Percentiles rank a stretch among this genome's conserved stretches.
Conservation (phyloP, 805 yeast genomes). For the Gaillardinia entomophila region DNA sequence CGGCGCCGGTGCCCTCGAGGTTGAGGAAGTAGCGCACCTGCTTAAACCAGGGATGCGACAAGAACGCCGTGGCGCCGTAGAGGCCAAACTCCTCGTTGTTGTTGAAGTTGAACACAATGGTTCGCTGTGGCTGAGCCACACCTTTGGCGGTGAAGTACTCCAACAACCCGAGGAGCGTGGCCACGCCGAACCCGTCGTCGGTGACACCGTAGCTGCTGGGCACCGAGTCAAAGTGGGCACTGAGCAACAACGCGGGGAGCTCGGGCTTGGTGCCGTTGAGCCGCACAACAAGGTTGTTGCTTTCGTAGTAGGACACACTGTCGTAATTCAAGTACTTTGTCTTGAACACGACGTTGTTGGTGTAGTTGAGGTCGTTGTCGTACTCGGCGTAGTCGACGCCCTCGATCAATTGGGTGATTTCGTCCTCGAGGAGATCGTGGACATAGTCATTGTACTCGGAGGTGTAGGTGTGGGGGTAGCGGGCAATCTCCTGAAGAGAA, state of each 20-base stretch:
- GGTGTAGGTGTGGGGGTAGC: conserved; percentile 69
- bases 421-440: conserved; percentile 54
- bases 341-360: conserved; percentile 44
- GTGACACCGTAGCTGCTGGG: conserved; percentile 86
- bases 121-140: conserved; percentile 55
- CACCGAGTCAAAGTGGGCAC: conserved; percentile 88
- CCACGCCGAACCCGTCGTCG: conserved; percentile 89
- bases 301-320: conserved; percentile 69
- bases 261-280: conserved; percentile 55
- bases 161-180: conserved; percentile 68
- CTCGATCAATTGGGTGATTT: conserved; percentile 28
- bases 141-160: conserved; percentile 32
- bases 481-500: conserved; percentile 65
- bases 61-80: conserved; percentile 71
- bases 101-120: conserved; percentile 78
- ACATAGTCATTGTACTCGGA: conserved; percentile 73
- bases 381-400: conserved; percentile 24
- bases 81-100: conserved; percentile 88
- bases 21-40: conserved; percentile 64
- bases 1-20: conserved; percentile 90
- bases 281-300: conserved; percentile 74
- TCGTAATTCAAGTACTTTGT: conserved; percentile 44
- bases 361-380: conserved; percentile 36
- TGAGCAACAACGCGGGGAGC: conserved; percentile 63
- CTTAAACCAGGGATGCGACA: conserved; percentile 66